Percentiles rank a stretch among this genome's conserved stretches.
These are phyloP conservation scores for Suhomyces chickasaworum DNA, from an alignment of 1,139 yeast genomes.

Conservation along the genomic window DNA sequence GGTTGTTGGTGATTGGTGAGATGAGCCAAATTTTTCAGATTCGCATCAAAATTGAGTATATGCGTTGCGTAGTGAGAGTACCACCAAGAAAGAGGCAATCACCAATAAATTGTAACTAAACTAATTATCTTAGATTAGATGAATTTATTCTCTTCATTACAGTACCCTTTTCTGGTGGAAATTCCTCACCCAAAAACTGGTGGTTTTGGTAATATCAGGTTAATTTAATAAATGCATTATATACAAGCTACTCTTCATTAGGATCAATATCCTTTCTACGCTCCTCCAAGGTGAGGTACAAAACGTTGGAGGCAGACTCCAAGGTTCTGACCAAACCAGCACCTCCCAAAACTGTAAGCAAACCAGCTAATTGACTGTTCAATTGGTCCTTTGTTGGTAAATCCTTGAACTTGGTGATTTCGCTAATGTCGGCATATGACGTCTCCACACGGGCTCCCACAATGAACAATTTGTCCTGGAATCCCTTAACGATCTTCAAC, in stretches of 20 bases:
- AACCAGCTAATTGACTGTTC: constrained; percentile 83
- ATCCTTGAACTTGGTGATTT: constrained; percentile 65
- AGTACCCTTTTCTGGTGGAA: neutral
- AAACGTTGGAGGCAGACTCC: constrained; percentile 62
- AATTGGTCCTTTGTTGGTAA: constrained; percentile 72
- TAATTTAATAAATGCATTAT: constrained; percentile 7
- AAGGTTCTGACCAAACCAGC: constrained; percentile 85
- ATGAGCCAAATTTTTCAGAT: constrained; percentile 12
- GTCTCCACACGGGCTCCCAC: constrained; percentile 84
- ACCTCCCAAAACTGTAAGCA: constrained; percentile 81
- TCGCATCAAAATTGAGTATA: constrained; percentile 5
- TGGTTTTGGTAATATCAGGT: too few relatives aligned
- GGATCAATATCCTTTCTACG: constrained; percentile 51
- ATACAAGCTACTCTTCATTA: constrained; percentile 12
- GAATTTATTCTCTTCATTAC: too few relatives aligned
- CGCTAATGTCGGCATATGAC: constrained; percentile 52
- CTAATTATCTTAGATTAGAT: too few relatives aligned
- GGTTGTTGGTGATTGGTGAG: too few relatives aligned
- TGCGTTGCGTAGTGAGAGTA: neutral
- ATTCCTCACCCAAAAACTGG: neutral
- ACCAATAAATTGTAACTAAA: too few relatives aligned
- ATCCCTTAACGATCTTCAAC: constrained; percentile 58
- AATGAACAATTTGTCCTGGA: constrained; percentile 73
- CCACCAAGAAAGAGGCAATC: neutral
- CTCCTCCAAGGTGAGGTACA: constrained; percentile 74